A percentile compares a stretch with the other conserved stretches of the same genome.
These are phyloP conservation scores for Blastobotrys capitulatus DNA, from an alignment of 1,139 yeast species.

Conservation along the genomic window DNA sequence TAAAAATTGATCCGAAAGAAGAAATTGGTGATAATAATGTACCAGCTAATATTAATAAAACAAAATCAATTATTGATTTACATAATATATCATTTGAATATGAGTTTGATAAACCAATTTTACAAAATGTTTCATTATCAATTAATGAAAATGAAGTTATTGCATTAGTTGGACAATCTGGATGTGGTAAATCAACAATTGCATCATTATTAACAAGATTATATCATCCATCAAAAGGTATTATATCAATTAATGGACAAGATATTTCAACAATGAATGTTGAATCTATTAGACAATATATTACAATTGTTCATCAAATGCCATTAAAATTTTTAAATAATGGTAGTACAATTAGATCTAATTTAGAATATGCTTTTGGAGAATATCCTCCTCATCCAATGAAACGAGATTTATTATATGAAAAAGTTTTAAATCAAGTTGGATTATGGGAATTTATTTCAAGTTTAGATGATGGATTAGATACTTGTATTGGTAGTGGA, in stretches of 20 bases:
- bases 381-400: constrained; percentile 14
- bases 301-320: constrained; percentile 83
- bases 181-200: constrained; percentile 84
- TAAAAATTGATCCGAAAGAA: constrained; percentile 3
- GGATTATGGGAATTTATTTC: constrained; percentile 31
- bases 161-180: constrained; percentile 86
- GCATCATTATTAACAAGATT: constrained; percentile 62
- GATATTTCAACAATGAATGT: constrained; percentile 55
- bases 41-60: background rate
- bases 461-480: constrained; percentile 33
- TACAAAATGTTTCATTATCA: constrained; percentile 33
- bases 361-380: constrained; percentile 57
- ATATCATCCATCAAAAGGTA: constrained; percentile 53
- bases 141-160: constrained; percentile 62
- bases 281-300: constrained; percentile 53
- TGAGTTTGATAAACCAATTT: background rate
- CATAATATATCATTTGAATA: constrained; percentile 1
- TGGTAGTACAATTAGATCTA: constrained; percentile 64
- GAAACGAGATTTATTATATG: constrained; percentile 34
- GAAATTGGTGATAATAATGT: background rate
- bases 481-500: constrained; percentile 51
- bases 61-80: background rate
- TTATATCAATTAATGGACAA: constrained; percentile 55
- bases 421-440: constrained; percentile 26
- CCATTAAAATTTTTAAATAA: constrained; percentile 59